Evolutionary conservation across 768 basidiomycete species (phyloP), one percentile per base, ranked within the genome.

Genomic region (Dentipellis sp.): DNA sequence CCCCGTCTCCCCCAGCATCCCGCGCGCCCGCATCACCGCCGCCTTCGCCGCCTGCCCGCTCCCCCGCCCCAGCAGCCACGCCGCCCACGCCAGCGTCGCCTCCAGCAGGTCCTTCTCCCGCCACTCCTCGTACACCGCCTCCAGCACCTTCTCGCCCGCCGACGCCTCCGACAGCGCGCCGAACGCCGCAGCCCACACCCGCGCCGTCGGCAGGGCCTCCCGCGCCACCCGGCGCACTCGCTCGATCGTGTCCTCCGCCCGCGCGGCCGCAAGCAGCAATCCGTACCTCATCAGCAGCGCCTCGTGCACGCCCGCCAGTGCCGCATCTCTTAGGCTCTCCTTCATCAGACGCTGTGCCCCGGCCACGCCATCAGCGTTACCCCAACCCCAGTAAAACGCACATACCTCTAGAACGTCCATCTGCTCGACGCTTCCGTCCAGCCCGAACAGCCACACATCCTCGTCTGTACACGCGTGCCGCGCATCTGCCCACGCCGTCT

Each of bases 141-240:
- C 56, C 47, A 77, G 65, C 60, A 72, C 67, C 52, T 61, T 58
- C 56, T 60, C 63, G 53, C 58, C 59, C 59, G 37, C 56, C 1
- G 55, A 56, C 6, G 17, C 56, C 19, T 16, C 37, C 16, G 55
- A 54, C 50, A 66, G 68, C 54, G 68, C 63, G 49, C 52, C 61
- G 59, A 81, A 82, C 60, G 73, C 62, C 35, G 64, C 65, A 50
- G 67, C 65, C 78, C 80, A 81, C 47, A 79, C 74, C 34, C 62
- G 58, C 45, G 68, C 72, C 40, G 69, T 75, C 58, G 74, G 72
- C 52, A 77, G 68, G 72, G 73, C 79, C 46, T 66, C 62, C 40
- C 61, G 65, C 38, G 69, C 71, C 58, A 82, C 68, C 57, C 69
- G 73, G 50, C 72, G 74, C 60, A 80, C 66, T 35, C 58, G 60